phyloP scores from a whole-genome alignment of 345 rosid genomes.

The Punica granatum region DNA sequence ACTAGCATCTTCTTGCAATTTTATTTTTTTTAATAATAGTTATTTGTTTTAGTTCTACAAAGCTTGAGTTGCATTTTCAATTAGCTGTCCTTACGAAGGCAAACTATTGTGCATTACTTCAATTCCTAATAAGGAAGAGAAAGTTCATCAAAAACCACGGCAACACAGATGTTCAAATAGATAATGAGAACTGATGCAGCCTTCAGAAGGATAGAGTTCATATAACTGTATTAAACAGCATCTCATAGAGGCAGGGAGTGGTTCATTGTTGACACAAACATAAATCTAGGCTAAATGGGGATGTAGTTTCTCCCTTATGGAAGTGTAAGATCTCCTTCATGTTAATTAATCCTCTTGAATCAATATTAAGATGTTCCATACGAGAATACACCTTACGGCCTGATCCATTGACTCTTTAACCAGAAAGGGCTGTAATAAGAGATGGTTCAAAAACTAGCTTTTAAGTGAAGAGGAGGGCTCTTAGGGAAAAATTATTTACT shows the following conservation, averaged over 20 bases:
- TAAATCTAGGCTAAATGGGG: too few species aligned
- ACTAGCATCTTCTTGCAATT: not conserved
- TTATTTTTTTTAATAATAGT: too few species aligned
- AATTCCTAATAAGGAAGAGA: not conserved
- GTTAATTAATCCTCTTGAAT: not conserved
- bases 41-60: not conserved
- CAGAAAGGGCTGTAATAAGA: not conserved
- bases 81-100: not conserved
- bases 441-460: not conserved
- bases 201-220: too few species aligned
- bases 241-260: too few species aligned
- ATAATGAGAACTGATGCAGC: too few species aligned
- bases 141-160: too few species aligned
- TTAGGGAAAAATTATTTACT: not conserved
- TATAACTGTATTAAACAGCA: too few species aligned
- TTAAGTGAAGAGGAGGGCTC: not conserved
- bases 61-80: not conserved
- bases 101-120: not conserved
- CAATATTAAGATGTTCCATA: not conserved
- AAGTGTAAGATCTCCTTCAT: too few species aligned
- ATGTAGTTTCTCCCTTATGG: too few species aligned
- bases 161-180: too few species aligned
- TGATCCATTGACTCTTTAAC: not conserved
- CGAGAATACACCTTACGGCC: not conserved
- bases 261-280: too few species aligned